phyloP scores from a whole-genome alignment of 2,329 filamentous ascomycete species.

The Lachnellula willkommii region DNA sequence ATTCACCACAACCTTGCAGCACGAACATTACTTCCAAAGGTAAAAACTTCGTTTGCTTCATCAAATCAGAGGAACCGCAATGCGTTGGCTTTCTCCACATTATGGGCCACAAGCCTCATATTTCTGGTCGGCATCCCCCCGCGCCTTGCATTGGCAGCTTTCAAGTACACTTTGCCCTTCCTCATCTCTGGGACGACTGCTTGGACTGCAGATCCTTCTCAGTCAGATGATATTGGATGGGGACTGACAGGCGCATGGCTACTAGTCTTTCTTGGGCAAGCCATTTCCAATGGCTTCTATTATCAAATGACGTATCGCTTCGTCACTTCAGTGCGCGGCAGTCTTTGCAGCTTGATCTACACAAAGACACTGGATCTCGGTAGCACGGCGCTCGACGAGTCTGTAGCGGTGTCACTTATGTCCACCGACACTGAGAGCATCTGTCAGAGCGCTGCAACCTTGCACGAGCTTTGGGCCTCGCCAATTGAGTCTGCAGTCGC shows the following conservation, averaged over 20 bases:
- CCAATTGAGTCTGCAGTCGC: constrained; percentile 27
- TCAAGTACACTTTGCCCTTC: constrained; percentile 19
- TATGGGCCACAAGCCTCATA: constrained; percentile 16
- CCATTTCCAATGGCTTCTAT: constrained; percentile 8
- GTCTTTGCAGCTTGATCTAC: constrained; percentile 25
- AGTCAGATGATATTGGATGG: constrained; percentile 15
- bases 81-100: constrained; percentile 19
- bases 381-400: constrained; percentile 24
- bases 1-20: constrained; percentile 30
- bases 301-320: constrained; percentile 15
- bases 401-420: constrained; percentile 2
- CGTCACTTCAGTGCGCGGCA: constrained; percentile 22
- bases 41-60: not conserved
- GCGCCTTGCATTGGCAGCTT: constrained; percentile 13
- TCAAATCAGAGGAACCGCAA: constrained; percentile 6
- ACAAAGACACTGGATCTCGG: constrained; percentile 25
- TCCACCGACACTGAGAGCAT: not conserved
- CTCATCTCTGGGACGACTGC: constrained; percentile 12
- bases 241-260: constrained; percentile 19
- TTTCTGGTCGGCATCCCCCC: constrained; percentile 13
- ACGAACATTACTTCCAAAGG: constrained; percentile 5
- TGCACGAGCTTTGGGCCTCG: constrained; percentile 32
- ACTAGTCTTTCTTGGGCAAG: constrained; percentile 19
- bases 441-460: constrained; percentile 17
- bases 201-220: constrained; percentile 4